These are phyloP conservation scores for Ormosia emarginata DNA, from an alignment of 306 rosid genomes.

Conservation along the genomic window DNA sequence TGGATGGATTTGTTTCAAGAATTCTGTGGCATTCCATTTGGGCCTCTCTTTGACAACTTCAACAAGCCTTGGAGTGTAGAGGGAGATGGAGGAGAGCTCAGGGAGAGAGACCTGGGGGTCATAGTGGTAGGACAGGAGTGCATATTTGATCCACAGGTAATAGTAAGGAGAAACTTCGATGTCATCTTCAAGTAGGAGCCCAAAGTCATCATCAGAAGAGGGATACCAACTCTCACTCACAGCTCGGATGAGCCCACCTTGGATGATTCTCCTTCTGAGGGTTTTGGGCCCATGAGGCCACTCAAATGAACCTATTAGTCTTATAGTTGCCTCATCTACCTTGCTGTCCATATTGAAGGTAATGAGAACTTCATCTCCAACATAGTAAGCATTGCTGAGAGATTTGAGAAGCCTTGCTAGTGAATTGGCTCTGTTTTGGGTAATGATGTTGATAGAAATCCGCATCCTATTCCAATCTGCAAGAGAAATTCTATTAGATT, in stretches of 20 bases:
- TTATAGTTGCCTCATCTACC: slow-evolving; percentile 81
- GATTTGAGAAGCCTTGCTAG: slow-evolving; percentile 83
- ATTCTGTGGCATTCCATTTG: slow-evolving; percentile 82
- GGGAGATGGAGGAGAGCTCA: slow-evolving; percentile 82
- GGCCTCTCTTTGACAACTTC: slow-evolving; percentile 97
- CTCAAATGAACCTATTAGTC: slow-evolving; percentile 54
- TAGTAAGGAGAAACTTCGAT: slow-evolving; percentile 95
- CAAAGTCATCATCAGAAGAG: slow-evolving; percentile 76
- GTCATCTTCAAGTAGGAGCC: slow-evolving; percentile 88
- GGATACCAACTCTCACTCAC: slow-evolving; percentile 99
- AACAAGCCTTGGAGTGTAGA: slow-evolving; percentile 84
- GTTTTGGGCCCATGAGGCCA: slow-evolving; percentile 98
- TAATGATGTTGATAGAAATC: slow-evolving; percentile 72
- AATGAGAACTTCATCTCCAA: slow-evolving; percentile 81
- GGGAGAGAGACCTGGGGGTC: slow-evolving; percentile 89
- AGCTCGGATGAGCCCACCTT: slow-evolving; percentile 95
- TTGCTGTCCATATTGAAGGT: slow-evolving; percentile 91
- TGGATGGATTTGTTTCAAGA: slow-evolving; percentile 71
- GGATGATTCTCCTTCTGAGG: slow-evolving; percentile 82
- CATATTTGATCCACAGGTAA: slow-evolving; percentile 92
- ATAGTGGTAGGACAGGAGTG: slow-evolving; percentile 80
- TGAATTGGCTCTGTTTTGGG: slow-evolving; percentile 76
- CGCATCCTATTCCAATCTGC: slow-evolving; percentile 91
- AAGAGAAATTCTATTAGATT: not conserved
- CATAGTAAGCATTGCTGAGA: slow-evolving; percentile 70